Evolutionary conservation across 352 stramenopile species (phyloP).

Genomic region (Globisporangium cystogenes): DNA sequence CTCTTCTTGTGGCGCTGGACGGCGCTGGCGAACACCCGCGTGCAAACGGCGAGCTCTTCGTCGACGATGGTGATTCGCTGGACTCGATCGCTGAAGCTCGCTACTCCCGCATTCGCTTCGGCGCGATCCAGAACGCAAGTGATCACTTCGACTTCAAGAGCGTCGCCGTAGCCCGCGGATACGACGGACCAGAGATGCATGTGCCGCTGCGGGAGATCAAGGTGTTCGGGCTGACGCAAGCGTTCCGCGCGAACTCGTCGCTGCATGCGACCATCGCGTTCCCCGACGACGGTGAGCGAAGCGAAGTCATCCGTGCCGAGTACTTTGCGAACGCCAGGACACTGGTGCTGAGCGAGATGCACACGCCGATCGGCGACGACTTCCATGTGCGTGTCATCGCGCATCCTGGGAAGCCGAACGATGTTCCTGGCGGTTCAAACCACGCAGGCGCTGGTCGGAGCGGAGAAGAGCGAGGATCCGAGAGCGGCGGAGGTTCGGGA

Average conservation of each 20-base stretch:
- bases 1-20: constrained; percentile 46
- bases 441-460: neutral
- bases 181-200: constrained; percentile 67
- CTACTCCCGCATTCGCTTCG: constrained; percentile 48
- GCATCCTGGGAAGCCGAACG: constrained; percentile 14
- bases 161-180: constrained; percentile 30
- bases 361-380: constrained; percentile 36
- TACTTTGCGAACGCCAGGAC: constrained; percentile 70
- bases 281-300: neutral
- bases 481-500: neutral
- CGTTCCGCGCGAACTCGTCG: constrained; percentile 55
- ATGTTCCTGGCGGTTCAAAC: constrained; percentile 5
- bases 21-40: constrained; percentile 8
- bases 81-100: constrained; percentile 47
- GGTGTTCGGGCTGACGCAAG: constrained; percentile 45
- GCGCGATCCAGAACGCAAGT: constrained; percentile 26
- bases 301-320: constrained; percentile 26
- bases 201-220: constrained; percentile 40
- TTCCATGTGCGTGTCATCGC: constrained; percentile 38
- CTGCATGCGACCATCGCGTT: constrained; percentile 22
- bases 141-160: constrained; percentile 37
- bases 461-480: constrained; percentile 1
- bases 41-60: constrained; percentile 58
- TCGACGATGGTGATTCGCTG: constrained; percentile 73
- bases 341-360: constrained; percentile 45